Percentiles rank a stretch among this genome's conserved stretches.
These are phyloP conservation scores for Chlamydomonas urium DNA, from an alignment of 139 green algal genomes.

Conservation along the genomic window DNA sequence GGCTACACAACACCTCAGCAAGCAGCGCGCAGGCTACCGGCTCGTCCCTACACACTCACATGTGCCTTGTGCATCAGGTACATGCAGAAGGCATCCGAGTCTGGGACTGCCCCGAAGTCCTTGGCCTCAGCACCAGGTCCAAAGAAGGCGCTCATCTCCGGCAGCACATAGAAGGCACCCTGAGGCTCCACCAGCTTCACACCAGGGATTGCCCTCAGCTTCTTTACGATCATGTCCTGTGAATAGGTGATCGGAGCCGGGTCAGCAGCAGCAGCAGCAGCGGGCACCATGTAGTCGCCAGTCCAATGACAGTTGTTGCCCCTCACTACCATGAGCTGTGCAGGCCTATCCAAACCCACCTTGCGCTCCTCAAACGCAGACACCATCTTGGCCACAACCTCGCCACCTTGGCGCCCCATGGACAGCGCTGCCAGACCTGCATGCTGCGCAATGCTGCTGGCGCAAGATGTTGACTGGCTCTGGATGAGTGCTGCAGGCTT, in stretches of 20 bases:
- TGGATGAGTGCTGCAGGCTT: slow-evolving; percentile 78
- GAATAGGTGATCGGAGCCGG: too few relatives aligned
- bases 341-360: slow-evolving; percentile 19
- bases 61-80: slow-evolving; percentile 67
- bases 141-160: slow-evolving; percentile 78
- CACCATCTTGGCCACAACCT: slow-evolving; percentile 65
- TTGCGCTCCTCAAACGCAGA: slow-evolving; percentile 69
- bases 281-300: too few relatives aligned
- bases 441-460: slow-evolving; percentile 68
- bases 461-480: slow-evolving; percentile 85
- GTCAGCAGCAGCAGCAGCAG: too few relatives aligned
- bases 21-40: too few relatives aligned
- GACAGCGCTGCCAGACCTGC: slow-evolving; percentile 83
- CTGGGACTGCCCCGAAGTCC: slow-evolving; percentile 69
- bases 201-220: slow-evolving; percentile 68
- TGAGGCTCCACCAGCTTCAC: slow-evolving; percentile 62
- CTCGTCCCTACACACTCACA: slow-evolving; percentile 35
- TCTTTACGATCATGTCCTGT: slow-evolving; percentile 66
- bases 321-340: not conserved
- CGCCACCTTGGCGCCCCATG: slow-evolving; percentile 74
- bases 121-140: slow-evolving; percentile 48
- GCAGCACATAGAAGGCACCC: slow-evolving; percentile 96
- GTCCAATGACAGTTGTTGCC: not conserved
- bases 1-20: too few relatives aligned
- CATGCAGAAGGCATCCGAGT: slow-evolving; percentile 80